Base-by-base conservation (phyloP, 2,329 filamentous ascomycete species). In the Fusarium mundagurra region DNA sequence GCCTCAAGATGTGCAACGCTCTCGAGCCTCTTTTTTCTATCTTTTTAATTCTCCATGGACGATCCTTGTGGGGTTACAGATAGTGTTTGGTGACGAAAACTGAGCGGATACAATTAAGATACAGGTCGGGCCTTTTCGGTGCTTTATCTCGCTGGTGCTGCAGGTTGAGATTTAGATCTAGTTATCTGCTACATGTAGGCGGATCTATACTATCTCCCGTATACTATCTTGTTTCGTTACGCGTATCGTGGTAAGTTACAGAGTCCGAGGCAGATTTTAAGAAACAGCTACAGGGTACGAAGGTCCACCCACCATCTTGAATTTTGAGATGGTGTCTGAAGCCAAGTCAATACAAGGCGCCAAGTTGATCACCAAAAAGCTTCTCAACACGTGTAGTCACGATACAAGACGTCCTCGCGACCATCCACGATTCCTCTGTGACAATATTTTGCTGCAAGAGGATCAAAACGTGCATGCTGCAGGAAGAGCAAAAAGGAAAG, bases 71-170 rank as follows among this genome's bases (percentile, higher is more conserved):
- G 72, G 67, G 55, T 61, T 48, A 10, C 45, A 64, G 20, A 13
- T 29, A 31, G 41, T 43, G 41, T 59, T 60, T 20, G 29, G 24
- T 27, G 54, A 74, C 64, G 60, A 74, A 72, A 64, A 66, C 36
- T 51, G 44, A 20, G 68, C 60, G 57, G 66, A 13, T 66, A 51
- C 64, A 44, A 7, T 24, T n/a, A 3, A 34, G 18, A 31, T 63
- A 58, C n/a, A 11, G 45, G 57, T 75, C 72, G 69, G 72, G 72
- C 70, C 65, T 74, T 74, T 38, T 75, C 72, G 72, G 72, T 58
- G 48, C 33, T 60, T 41, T 58, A 58, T 73, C 50, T 57, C 48
- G 31, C n/a, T 51, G 36, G 12, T 61, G 47, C 31, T 64, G 50
- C 68, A 72, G 31, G 38, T 27, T n/a, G 41, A n/a, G 18, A 51